These are phyloP conservation scores for Globisporangium alternatum DNA, from an alignment of 352 stramenopile species.

Conservation along the genomic window DNA sequence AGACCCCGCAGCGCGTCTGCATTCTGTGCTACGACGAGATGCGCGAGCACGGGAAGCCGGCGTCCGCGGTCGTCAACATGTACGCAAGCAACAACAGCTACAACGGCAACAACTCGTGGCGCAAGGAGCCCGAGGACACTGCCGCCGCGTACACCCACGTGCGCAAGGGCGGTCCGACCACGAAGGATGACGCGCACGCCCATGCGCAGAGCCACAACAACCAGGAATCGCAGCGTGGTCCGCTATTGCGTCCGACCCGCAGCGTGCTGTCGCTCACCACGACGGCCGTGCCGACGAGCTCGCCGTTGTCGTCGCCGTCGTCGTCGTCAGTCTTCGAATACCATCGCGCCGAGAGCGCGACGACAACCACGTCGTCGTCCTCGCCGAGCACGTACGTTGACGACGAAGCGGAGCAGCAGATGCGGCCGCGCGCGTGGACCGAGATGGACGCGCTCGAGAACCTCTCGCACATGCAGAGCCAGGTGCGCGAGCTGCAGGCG, in stretches of 20 bases:
- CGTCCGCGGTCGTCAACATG: conserved; percentile 73
- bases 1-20: conserved; percentile 68
- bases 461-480: conserved; percentile 58
- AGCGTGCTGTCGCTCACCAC: conserved; percentile 11
- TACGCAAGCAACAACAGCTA: conserved; percentile 17
- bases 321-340: conserved; percentile 2
- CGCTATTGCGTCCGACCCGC: conserved; percentile 13
- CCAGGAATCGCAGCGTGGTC: conserved; percentile 19
- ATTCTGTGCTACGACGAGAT: conserved; percentile 82
- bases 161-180: conserved; percentile 1
- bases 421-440: conserved; percentile 59
- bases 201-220: neutral
- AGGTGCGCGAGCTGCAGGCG: conserved; percentile 65
- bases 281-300: neutral
- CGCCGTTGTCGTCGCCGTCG: neutral
- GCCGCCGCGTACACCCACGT: neutral
- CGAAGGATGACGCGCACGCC: conserved; percentile 1
- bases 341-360: neutral
- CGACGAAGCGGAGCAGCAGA: conserved; percentile 3
- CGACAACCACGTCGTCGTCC: conserved; percentile 18
- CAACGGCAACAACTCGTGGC: neutral
- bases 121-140: neutral
- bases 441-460: conserved; percentile 55
- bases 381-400: conserved; percentile 10
- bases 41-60: conserved; percentile 64